Evolutionary conservation across 768 basidiomycete genomes (phyloP), one percentile per base, ranked within the genome.

Genomic region (Pulveroboletus ravenelii): DNA sequence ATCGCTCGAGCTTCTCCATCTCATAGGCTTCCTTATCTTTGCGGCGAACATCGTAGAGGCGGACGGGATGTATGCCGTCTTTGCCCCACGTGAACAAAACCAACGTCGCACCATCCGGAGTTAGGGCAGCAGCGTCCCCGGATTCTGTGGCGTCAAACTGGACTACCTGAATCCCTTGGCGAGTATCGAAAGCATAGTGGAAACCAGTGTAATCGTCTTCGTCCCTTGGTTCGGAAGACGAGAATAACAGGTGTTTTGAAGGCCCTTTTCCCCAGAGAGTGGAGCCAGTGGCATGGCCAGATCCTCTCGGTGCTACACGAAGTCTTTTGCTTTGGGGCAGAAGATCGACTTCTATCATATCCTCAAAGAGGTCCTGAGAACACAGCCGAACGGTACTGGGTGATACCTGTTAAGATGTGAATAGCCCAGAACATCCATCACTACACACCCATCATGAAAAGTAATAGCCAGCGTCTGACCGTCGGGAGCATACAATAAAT

Each of bases 111-210:
- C 82, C 83, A 47, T 70, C 62, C 10, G 73, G 57, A 50, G 77
- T 70, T 4, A 84, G 31, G 7, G 72, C 64, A 18, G 82, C 62
- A 10, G 72, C 71, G 59, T 85, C 82, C 35, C 84, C 84, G 4
- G 76, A 73, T 55, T 79, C 81, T 1, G 56, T 47, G 2, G 75
- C 73, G 46, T 77, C 72, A 35, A 85, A 72, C 7, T 60, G 49
- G 48, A 73, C 69, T 1, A 59, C 45, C 3, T 49, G 43, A 36
- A 39, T 59, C 7, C 59, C 51, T 34, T 38, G 62, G 15, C 45
- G 51, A 2, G 71, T 53, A 59, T 85, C 81, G 45, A 81, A 78
- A 5, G 70, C 78, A 37, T 69, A 73, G 54, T 87, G 84, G 36
- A 60, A 70, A 1, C 82, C 81, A 4, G 57, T 55, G 6, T 63